Conservation (phyloP, 2,329 filamentous ascomycete genomes). For the Aspergillus sp. region DNA sequence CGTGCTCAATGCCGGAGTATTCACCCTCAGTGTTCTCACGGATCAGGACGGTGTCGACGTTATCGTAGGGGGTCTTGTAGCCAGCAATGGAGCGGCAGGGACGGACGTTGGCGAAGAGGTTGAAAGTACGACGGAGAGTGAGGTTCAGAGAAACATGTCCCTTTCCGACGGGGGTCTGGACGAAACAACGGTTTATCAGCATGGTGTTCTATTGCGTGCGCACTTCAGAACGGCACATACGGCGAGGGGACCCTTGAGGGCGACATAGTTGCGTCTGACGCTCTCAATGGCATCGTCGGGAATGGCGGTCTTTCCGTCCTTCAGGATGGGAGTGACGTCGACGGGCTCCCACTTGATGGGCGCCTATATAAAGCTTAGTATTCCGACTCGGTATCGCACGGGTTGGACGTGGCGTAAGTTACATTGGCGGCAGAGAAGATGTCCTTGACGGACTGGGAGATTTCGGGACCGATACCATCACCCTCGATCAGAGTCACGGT, state of each 20-base stretch:
- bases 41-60: slow-evolving; percentile 95
- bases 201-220: background rate
- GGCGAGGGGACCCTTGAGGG: slow-evolving; percentile 95
- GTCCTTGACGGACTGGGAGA: slow-evolving; percentile 96
- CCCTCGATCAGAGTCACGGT: slow-evolving; percentile 97
- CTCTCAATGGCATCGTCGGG: slow-evolving; percentile 89
- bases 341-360: slow-evolving; percentile 97
- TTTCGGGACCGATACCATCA: slow-evolving; percentile 97
- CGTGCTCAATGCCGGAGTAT: slow-evolving; percentile 98
- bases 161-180: slow-evolving; percentile 89
- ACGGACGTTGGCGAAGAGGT: slow-evolving; percentile 98
- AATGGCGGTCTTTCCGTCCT: slow-evolving; percentile 94
- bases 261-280: slow-evolving; percentile 93
- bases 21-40: slow-evolving; percentile 99
- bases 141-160: slow-evolving; percentile 99
- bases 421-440: slow-evolving; percentile 96
- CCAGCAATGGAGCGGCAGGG: slow-evolving; percentile 95
- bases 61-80: slow-evolving; percentile 98
- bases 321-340: slow-evolving; percentile 89
- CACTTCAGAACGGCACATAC: slow-evolving; percentile 53
- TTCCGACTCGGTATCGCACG: slow-evolving; percentile 6
- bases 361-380: slow-evolving; percentile 54
- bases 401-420: slow-evolving; percentile 17
- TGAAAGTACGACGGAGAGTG: slow-evolving; percentile 97
- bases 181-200: slow-evolving; percentile 24